Evolutionary conservation across 1,139 yeast species (phyloP), one percentile per base, ranked within the genome.

Genomic region (Zhuliangozyma parablackwelliae): DNA sequence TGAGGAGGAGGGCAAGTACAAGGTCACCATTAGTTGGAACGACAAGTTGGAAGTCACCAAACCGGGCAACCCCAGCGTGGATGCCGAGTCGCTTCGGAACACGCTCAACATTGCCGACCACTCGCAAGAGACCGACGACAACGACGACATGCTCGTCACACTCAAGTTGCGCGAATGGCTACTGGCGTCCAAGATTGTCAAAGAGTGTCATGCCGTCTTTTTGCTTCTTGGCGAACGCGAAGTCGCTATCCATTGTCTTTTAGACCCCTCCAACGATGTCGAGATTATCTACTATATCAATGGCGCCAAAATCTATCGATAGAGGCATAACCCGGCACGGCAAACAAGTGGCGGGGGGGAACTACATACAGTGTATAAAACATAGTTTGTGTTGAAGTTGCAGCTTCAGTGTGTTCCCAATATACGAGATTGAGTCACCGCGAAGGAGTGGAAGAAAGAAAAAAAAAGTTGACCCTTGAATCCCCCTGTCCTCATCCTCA

Each of bases 1-100:
- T 10, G 73, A 73, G 41, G 82, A 79, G 34, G 80, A 77, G 32
- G 78, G 73, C 10, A 65, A 64, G 39, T 68, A 71, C 41, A 69
- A 64, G 38, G 75, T 79, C 3, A 73, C 78, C 0, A 61, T 80
- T 10, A 65, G 75, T 37, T 80, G 85, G 86, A 79, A 78, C 46
- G 75, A 70, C 26, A 55, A 54, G 35, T 49, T 70, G 13, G 71
- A 65, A 37, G 59, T 69, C 1, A 61, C 59, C 30, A 56, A 53
- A 40, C 66, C 70, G 5, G 46, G 35, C 2, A 26, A 28, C 20
- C 41, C 40, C 24, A 36, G 44, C 29, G 10, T 23, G 24, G 60
- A 58, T 34, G 48, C 55, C 12, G 58, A 54, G 21, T 45, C 57
- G 5, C 33, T 57, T n/a, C 37, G 57, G 26, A 46, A 44, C 11